Conservation (phyloP, 169 alveolate species). For the Eimeria maxima region DNA sequence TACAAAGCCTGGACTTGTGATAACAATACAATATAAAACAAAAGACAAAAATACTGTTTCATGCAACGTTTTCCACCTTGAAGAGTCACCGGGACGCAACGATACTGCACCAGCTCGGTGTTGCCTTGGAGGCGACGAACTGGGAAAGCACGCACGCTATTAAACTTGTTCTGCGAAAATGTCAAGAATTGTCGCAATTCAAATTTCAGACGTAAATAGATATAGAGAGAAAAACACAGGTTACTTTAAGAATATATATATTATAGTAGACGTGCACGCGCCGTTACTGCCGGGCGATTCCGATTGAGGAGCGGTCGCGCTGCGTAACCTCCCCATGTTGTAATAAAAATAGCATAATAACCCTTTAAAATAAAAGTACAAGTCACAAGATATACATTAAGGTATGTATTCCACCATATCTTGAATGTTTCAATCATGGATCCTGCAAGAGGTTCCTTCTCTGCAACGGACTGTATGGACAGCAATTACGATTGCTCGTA, state of each 20-base stretch:
- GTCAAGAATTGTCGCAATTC: background rate
- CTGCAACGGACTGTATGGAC: conserved; percentile 25
- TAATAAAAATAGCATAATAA: background rate
- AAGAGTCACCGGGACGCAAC: background rate
- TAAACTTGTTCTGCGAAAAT: background rate
- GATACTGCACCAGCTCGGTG: background rate
- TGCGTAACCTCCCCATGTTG: background rate
- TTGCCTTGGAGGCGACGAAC: background rate
- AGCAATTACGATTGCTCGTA: background rate
- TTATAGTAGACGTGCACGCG: background rate
- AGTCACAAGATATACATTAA: background rate
- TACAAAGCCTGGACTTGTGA: background rate
- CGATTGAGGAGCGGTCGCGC: background rate
- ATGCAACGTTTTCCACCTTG: background rate
- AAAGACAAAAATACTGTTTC: background rate
- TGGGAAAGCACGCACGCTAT: background rate
- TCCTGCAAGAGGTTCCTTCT: background rate
- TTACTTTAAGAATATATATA: background rate
- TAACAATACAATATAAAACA: background rate
- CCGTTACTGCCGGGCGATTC: background rate
- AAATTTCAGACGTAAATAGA: background rate
- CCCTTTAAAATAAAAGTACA: background rate
- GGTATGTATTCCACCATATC: background rate
- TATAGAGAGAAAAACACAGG: background rate
- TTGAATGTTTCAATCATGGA: background rate